Evolutionary conservation across 306 rosid genomes (phyloP), one percentile per base, ranked within the genome.

Genomic region (Quercus gilva): DNA sequence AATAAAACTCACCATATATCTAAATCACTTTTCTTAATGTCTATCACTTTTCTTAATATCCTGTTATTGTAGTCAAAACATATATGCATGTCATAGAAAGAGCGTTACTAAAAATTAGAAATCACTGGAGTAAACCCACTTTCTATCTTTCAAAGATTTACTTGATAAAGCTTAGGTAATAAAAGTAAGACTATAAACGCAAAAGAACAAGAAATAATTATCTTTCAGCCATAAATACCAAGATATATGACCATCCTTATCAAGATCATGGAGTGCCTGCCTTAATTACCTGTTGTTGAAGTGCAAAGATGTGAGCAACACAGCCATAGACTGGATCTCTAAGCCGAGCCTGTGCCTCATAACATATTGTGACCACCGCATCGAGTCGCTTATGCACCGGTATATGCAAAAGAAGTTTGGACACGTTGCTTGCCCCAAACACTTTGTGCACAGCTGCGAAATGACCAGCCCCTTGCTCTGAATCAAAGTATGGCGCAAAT

Each of bases 381-480:
- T 92, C 99, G 5, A 86, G 91, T 56, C 99, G 87, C 78, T 87
- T 90, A 37, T 89, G 92, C 4, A 84, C 89, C 26, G 97, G 99
- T 53, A 94, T 91, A 41, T 85, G 92, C 10, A 70, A 87, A 8
- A 94, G 97, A 41, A 94, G 82, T 84, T 94, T 94, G 0, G 97
- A 94, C 58, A 94, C 97, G n/a, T 94, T 94, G 74, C 97, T 94
- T 1, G 99, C 99, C 1, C 99, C 99, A 55, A 94, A 94, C 52
- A 94, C 95, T 87, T 91, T 94, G 37, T 94, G 99, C 51, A 94
- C 99, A 2, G 97, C 97, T 1, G 99, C 97, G 69, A 94, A 94
- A 51, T 94, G 97, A 0, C 92, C 82, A 0, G 95, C 95, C 0
- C 99, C 97, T 84, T 94, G 97, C 77, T 94, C 97, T 1, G 99